Evolutionary conservation across 495 filamentous ascomycete genomes (phyloP).

Genomic region (Elasticomyces elasticus): DNA sequence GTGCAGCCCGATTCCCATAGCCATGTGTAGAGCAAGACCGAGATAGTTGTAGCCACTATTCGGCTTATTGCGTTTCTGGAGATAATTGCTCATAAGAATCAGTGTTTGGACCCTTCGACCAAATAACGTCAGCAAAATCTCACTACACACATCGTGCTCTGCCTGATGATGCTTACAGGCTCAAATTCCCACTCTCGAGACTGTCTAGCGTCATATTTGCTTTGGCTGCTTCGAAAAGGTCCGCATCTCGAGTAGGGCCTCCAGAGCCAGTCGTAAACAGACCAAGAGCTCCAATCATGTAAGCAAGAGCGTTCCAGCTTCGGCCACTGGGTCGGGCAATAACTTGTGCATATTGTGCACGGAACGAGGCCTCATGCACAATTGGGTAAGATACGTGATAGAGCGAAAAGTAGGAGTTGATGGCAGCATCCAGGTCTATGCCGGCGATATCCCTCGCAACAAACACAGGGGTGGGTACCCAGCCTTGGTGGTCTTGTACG

Average conservation of each 20-base stretch:
- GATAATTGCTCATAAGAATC: conserved; percentile 21
- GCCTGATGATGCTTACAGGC: too few species aligned
- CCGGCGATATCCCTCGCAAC: neutral
- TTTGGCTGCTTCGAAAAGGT: conserved; percentile 13
- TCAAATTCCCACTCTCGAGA: conserved; percentile 11
- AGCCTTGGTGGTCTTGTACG: neutral
- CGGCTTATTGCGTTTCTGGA: conserved; percentile 15
- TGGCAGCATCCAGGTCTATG: conserved; percentile 8
- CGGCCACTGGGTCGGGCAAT: neutral
- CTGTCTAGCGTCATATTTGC: conserved; percentile 10
- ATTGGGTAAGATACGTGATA: conserved; percentile 17
- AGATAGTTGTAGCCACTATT: conserved; percentile 25
- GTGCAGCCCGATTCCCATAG: conserved; percentile 39
- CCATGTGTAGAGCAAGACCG: conserved; percentile 38
- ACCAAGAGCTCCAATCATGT: conserved; percentile 11
- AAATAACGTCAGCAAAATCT: too few species aligned
- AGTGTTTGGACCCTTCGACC: conserved; percentile 10
- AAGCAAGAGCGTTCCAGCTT: conserved; percentile 11
- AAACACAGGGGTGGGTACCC: conserved; percentile 8
- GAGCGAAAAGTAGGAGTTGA: conserved; percentile 15
- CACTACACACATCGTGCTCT: too few species aligned
- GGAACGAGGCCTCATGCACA: conserved; percentile 16
- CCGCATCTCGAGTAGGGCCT: neutral
- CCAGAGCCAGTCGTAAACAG: neutral
- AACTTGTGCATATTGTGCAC: conserved; percentile 7